A percentile compares a stretch with the other conserved stretches of the same genome.
Evolutionary conservation across 2,329 filamentous ascomycete species (phyloP).

Genomic region (Plectosphaerella plurivora): DNA sequence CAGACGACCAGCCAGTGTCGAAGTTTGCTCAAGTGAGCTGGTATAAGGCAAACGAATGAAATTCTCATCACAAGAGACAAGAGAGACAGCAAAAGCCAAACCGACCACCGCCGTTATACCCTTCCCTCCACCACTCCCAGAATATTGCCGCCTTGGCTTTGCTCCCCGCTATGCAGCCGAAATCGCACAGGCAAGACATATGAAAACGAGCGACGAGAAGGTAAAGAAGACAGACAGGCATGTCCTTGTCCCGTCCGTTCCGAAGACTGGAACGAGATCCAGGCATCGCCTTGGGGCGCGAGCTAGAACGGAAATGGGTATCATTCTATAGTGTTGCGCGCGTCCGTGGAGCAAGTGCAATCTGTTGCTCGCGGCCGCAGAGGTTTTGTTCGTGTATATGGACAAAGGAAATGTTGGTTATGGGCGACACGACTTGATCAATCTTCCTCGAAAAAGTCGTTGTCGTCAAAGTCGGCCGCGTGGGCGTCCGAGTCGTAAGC

Average conservation of each 20-base stretch:
- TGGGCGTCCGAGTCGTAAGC: constrained; percentile 60
- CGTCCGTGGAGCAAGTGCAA: background rate
- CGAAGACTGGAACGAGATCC: background rate
- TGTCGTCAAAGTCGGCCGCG: constrained; percentile 54
- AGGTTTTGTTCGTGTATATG: constrained; percentile 3
- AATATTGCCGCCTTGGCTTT: background rate
- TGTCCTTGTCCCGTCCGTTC: background rate
- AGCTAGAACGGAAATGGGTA: constrained; percentile 26
- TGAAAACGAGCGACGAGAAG: background rate
- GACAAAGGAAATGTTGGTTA: constrained; percentile 20
- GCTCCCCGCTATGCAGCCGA: constrained; percentile 13
- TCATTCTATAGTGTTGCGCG: constrained; percentile 25
- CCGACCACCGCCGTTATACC: background rate
- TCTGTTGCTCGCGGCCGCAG: background rate
- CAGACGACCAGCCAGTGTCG: background rate
- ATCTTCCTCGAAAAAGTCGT: constrained; percentile 53
- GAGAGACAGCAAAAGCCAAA: background rate
- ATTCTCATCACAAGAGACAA: background rate
- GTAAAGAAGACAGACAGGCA: background rate
- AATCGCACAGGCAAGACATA: background rate
- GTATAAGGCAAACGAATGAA: background rate
- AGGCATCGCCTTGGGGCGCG: constrained; percentile 1
- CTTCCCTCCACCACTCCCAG: background rate
- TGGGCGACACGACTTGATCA: constrained; percentile 8
- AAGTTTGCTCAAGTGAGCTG: background rate